Evolutionary conservation across 2,329 filamentous ascomycete species (phyloP).

Genomic region (Trichoderma afroharzianum): DNA sequence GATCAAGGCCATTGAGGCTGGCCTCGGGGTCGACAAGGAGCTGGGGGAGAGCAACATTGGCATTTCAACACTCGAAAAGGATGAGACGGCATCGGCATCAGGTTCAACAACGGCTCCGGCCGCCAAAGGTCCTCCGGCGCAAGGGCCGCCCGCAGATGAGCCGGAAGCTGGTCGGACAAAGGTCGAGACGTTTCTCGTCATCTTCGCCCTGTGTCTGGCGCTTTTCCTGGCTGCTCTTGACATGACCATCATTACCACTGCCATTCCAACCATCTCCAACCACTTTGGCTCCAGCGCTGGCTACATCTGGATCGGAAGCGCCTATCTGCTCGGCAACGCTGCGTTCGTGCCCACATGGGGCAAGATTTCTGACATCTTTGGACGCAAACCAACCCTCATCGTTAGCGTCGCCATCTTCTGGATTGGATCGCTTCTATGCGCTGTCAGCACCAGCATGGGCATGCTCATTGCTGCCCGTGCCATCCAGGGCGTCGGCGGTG

Average conservation of each 20-base stretch:
- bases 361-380: constrained; percentile 56
- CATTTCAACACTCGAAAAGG: constrained; percentile 16
- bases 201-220: constrained; percentile 40
- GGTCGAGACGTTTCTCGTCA: constrained; percentile 38
- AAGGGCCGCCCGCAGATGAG: constrained; percentile 20
- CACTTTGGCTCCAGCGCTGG: constrained; percentile 64
- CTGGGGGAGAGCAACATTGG: not conserved
- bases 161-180: constrained; percentile 37
- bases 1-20: constrained; percentile 2
- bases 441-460: constrained; percentile 45
- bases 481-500: constrained; percentile 55
- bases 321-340: constrained; percentile 69
- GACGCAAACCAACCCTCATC: constrained; percentile 53
- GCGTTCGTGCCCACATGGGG: constrained; percentile 68
- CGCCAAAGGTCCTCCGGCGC: not conserved
- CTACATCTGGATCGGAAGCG: constrained; percentile 74
- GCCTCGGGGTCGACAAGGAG: not conserved
- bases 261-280: constrained; percentile 61
- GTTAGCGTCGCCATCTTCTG: constrained; percentile 51
- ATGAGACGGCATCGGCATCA: constrained; percentile 5
- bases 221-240: constrained; percentile 55
- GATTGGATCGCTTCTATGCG: constrained; percentile 53
- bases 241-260: constrained; percentile 62
- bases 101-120: not conserved
- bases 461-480: constrained; percentile 54